phyloP scores from a whole-genome alignment of 768 basidiomycete genomes.

The Mycena leptocephala region DNA sequence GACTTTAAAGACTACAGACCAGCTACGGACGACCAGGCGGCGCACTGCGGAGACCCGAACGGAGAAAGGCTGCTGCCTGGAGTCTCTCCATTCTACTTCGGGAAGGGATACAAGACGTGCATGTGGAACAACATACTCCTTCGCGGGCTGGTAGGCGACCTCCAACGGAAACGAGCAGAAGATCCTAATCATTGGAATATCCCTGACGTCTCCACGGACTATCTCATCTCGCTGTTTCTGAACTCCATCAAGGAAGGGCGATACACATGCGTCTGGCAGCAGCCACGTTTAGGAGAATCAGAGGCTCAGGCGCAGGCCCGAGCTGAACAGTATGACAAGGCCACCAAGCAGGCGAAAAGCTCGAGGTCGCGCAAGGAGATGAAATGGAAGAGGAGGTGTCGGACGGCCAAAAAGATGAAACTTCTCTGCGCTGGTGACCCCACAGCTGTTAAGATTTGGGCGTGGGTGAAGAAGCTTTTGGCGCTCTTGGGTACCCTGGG shows the following conservation, averaged over 20 bases:
- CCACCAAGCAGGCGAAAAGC: background rate
- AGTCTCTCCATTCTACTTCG: background rate
- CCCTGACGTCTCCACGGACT: background rate
- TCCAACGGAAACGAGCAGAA: background rate
- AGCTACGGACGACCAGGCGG: background rate
- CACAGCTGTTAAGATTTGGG: background rate
- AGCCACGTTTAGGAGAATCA: background rate
- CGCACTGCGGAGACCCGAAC: background rate
- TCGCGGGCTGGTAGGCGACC: background rate
- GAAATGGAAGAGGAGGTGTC: background rate
- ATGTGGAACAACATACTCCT: constrained; percentile 2
- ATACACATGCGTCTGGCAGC: background rate
- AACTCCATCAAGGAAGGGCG: background rate
- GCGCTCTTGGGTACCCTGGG: background rate
- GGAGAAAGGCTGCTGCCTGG: background rate
- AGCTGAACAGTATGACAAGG: background rate
- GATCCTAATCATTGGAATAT: background rate
- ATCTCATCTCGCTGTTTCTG: background rate
- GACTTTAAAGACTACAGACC: background rate
- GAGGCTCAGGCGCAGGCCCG: background rate
- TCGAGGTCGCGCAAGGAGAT: background rate
- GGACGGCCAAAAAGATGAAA: background rate
- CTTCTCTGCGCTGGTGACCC: background rate
- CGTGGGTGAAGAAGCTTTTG: constrained; percentile 5
- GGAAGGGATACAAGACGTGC: background rate